Percentiles rank a stretch among this genome's conserved stretches.
These are phyloP conservation scores for Thraustotheca clavata DNA, from an alignment of 352 stramenopile species.

Conservation along the genomic window DNA sequence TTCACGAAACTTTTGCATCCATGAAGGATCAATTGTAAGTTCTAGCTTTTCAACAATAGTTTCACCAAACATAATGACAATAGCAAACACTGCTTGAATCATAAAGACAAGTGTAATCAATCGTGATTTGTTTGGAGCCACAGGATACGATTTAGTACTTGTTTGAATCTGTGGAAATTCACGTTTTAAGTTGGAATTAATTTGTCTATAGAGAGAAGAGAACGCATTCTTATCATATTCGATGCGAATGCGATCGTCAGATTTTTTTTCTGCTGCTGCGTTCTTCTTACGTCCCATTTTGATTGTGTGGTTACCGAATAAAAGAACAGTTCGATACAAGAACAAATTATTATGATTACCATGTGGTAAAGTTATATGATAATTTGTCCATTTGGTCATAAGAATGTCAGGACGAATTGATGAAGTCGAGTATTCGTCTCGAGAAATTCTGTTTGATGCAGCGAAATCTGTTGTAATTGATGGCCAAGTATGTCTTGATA, in stretches of 20 bases:
- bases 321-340: too few species aligned
- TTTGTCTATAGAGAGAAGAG: background rate
- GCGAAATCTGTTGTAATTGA: background rate
- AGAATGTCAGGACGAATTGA: too few species aligned
- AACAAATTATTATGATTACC: too few species aligned
- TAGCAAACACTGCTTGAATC: background rate
- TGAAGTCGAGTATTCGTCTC: background rate
- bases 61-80: conserved; percentile 11
- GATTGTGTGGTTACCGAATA: too few species aligned
- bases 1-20: conserved; percentile 9
- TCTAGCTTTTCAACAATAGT: conserved; percentile 8
- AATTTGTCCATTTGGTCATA: too few species aligned
- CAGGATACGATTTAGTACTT: conserved; percentile 20
- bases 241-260: conserved; percentile 16
- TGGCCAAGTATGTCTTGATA: background rate
- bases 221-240: conserved; percentile 21
- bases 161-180: conserved; percentile 24
- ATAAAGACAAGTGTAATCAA: conserved; percentile 1
- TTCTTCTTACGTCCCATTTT: too few species aligned
- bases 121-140: conserved; percentile 2
- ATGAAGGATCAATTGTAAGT: background rate
- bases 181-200: background rate
- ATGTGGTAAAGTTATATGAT: too few species aligned
- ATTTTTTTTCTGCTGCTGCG: conserved; percentile 16
- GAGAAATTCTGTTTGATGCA: background rate